Base-by-base conservation (phyloP, 768 basidiomycete species). In the Pulveroboletus frians region DNA sequence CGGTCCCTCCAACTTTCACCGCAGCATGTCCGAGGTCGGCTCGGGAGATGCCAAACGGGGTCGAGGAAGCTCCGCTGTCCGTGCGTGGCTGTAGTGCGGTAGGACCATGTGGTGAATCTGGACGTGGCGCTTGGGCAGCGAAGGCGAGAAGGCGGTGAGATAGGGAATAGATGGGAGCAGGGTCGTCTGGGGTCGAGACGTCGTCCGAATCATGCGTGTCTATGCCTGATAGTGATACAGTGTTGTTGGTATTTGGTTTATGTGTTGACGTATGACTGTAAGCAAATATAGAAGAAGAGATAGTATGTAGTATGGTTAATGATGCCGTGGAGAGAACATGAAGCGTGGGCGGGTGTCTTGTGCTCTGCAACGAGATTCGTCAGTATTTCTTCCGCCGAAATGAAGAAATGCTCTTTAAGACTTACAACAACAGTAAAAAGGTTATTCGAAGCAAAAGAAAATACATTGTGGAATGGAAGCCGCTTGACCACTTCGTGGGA, bases 61-160 rank as follows among this genome's bases (percentile, higher is more conserved):
- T 54, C 17, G 55, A 63, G 15, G 64, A 62, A 49, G 52, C 51
- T 51, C 59, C 58, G 54, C 46, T 46, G 47, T 63, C 62, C 43
- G 61, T 49, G 43, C 46, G 56, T 20, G 57, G 63, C 5, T 45
- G 58, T 43, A 55, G 59, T 43, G 55, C 30, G 39, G 53, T 45
- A 5, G 43, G 39, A 17, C 47, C 58, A 30, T 48, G 60, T 7
- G 54, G 43, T 14, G 58, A 58, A 55, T 63, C 62, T 4, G 57
- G 29, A 34, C 59, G 60, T 14, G 71, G 62, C 27, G 69, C 59
- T 9, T 64, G 69, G n/a, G 70, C 67, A 9, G 78, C 74, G 55
- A 77, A 86, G 4, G 81, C 84, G 13, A 88, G 71, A 21, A 89
- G 76, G 9, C 85, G 81, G 31, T 73, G 66, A 11, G 81, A 81